Percentiles rank a stretch among this genome's conserved stretches.
Conservation (phyloP, 1,284 basidiomycete genomes). For the Rhodotorula sp. region DNA sequence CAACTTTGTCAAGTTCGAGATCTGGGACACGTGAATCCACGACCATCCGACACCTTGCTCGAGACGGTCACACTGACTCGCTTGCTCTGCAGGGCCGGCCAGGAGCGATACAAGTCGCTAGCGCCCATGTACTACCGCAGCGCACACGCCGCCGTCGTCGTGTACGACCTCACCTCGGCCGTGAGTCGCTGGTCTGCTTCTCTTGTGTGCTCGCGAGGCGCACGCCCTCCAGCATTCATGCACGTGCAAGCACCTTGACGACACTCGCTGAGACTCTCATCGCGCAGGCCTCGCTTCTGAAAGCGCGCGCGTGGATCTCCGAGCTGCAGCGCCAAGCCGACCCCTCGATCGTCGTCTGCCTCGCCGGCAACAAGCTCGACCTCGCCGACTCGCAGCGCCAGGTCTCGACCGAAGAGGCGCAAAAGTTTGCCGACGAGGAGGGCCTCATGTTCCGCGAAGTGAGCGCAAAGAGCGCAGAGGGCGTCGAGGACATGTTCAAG, state of each 20-base stretch:
- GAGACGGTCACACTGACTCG: too few relatives aligned
- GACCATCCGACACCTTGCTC: too few relatives aligned
- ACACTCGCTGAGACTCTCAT: not conserved
- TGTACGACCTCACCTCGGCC: conserved; percentile 95
- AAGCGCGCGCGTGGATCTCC: conserved; percentile 99
- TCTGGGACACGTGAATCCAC: conserved; percentile 14
- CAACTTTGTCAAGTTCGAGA: conserved; percentile 78
- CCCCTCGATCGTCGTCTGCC: conserved; percentile 95
- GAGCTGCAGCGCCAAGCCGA: conserved; percentile 98
- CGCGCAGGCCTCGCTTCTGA: conserved; percentile 76
- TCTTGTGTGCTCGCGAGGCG: not conserved
- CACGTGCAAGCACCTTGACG: not conserved
- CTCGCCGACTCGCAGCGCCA: conserved; percentile 65
- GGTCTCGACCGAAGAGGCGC: conserved; percentile 88
- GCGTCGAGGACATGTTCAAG: conserved; percentile 93
- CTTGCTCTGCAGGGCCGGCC: conserved; percentile 68
- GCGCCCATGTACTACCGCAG: conserved; percentile 96
- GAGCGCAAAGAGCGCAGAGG: conserved; percentile 94
- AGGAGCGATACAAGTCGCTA: conserved; percentile 85
- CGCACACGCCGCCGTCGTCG: conserved; percentile 95
- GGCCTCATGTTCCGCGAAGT: conserved; percentile 96
- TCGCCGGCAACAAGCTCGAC: conserved; percentile 83
- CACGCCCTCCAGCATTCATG: not conserved
- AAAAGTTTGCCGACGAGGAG: conserved; percentile 91
- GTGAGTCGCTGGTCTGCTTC: conserved; percentile 15